Base-by-base conservation (phyloP, 1,284 basidiomycete species). In the Moesziomyces sp. region DNA sequence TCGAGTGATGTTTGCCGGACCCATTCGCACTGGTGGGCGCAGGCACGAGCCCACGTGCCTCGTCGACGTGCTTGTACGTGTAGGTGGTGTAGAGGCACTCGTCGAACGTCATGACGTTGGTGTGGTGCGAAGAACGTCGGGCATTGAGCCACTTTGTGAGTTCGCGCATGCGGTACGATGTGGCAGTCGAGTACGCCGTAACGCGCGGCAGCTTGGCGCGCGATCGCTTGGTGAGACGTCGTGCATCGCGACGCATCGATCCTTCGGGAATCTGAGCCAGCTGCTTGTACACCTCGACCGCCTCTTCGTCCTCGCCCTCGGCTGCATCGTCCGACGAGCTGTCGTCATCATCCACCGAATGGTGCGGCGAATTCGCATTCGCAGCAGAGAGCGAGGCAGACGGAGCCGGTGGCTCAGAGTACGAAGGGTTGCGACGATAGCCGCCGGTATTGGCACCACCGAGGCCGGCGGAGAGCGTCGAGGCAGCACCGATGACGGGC, bases 101-200 rank as follows among this genome's bases (percentile, higher is more conserved):
- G 65, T 84, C 82, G 28, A 83, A 84, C 3, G 78, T 78, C 58
- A 80, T 55, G 19, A 78, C 76, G 55, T 81, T 84, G 21, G 94
- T 94, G 79, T 91, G 90, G 84, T 97, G 95, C 5, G 92, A 90
- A 24, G 87, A 85, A 58, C 90, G 89, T 38, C 94, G 88, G 1
- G 93, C 92, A 69, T 91, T 89, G 79, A 97, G 91, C 85, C 95
- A 96, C 79, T 91, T 91, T 85, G 93, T 89, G 16, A 97, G 87
- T 43, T 93, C 93, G 44, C 89, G 88, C 85, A 97, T 91, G 57
- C 92, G 89, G 84, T 96, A 97, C 14, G 93, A 94, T 92, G 89
- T 91, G 42, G 94, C 93, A 16, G 94, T 97, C 58, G 93, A 93
- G 85, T 97, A 97, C 3, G 94, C 94, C 5, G 94, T 97, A 19